Conservation (phyloP, 2,329 filamentous ascomycete genomes). For the Sordariomycetes sp. region DNA sequence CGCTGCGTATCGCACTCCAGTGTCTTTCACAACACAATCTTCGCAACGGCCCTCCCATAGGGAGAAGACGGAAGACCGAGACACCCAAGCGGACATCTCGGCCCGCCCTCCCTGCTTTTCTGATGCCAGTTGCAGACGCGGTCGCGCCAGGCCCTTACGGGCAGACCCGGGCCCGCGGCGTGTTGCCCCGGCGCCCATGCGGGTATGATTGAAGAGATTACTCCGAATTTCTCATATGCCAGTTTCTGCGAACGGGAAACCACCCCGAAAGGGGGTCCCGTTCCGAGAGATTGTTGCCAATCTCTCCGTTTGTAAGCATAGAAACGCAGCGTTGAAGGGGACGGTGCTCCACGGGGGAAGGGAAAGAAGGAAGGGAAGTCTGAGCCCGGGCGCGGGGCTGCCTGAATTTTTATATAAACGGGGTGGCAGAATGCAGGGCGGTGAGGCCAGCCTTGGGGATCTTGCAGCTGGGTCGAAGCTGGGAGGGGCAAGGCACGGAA, state of each 20-base stretch:
- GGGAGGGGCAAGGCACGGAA: not conserved
- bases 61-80: conserved; percentile 16
- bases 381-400: not conserved
- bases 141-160: conserved; percentile 79
- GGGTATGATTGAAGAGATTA: conserved; percentile 57
- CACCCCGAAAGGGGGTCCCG: conserved; percentile 9
- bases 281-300: conserved; percentile 11
- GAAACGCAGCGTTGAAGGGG: conserved; percentile 90
- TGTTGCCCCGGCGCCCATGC: conserved; percentile 12
- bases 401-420: not conserved
- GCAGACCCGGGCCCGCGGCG: conserved; percentile 40
- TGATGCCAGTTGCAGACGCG: conserved; percentile 52
- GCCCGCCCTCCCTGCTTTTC: conserved; percentile 2
- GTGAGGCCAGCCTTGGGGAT: not conserved
- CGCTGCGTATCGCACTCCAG: conserved; percentile 96
- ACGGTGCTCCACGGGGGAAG: conserved; percentile 49
- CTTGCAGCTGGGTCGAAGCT: not conserved
- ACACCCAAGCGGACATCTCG: conserved; percentile 1
- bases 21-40: conserved; percentile 67
- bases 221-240: conserved; percentile 98
- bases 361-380: conserved; percentile 11
- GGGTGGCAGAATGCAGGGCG: not conserved
- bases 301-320: conserved; percentile 73
- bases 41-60: conserved; percentile 88
- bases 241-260: conserved; percentile 10